These are phyloP conservation scores for Chenopodium berlandieri DNA, from an alignment of 148 eudicot species.

Conservation along the genomic window DNA sequence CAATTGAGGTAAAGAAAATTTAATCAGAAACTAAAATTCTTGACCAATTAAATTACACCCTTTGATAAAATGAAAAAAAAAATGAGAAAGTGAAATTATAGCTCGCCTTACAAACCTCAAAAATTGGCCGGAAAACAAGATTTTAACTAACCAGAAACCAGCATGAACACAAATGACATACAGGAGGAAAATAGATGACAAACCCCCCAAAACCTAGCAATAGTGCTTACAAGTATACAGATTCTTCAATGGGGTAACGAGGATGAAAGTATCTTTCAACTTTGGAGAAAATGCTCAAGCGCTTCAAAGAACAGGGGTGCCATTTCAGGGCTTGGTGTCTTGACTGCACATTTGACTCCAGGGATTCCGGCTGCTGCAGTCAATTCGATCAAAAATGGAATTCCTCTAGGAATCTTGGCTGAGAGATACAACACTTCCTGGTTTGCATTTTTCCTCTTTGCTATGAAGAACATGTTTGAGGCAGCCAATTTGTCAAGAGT, in stretches of 20 bases:
- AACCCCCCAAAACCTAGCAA: not conserved
- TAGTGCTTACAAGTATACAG: conserved; percentile 15
- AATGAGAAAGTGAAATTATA: not conserved
- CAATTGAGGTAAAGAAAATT: not conserved
- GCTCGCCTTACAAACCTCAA: conserved; percentile 16
- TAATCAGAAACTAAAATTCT: not conserved
- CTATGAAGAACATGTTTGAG: conserved; percentile 90
- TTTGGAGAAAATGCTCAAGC: conserved; percentile 64
- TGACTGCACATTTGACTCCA: conserved; percentile 85
- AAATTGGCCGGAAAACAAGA: conserved; percentile 5
- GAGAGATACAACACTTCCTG: conserved; percentile 92
- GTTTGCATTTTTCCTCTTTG: conserved; percentile 86
- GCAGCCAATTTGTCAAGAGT: conserved; percentile 64
- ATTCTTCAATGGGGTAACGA: not conserved
- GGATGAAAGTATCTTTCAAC: conserved; percentile 25
- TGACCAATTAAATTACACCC: conserved; percentile 5
- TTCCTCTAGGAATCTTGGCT: conserved; percentile 80
- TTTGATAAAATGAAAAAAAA: not conserved
- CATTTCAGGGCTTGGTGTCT: conserved; percentile 84
- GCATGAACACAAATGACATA: not conserved
- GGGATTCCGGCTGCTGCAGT: conserved; percentile 72
- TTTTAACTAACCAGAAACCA: conserved; percentile 22
- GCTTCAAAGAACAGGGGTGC: conserved; percentile 94
- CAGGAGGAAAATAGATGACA: not conserved
- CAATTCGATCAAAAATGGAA: conserved; percentile 87